phyloP scores from a whole-genome alignment of 2,329 filamentous ascomycete genomes.

The Coccinonectria pachysandricola region DNA sequence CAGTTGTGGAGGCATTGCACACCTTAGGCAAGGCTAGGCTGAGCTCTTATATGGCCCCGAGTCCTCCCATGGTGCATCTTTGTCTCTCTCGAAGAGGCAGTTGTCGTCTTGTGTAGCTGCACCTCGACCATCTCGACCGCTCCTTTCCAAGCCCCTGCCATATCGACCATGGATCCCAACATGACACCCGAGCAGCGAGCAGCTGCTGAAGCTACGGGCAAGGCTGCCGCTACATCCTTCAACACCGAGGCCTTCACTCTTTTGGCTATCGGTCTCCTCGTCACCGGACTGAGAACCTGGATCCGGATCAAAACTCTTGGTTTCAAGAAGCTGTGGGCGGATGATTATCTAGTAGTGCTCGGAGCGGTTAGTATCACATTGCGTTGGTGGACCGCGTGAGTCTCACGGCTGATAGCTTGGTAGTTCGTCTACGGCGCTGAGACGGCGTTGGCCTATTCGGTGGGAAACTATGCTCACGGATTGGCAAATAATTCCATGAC shows the following conservation, averaged over 20 bases:
- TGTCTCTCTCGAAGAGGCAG: slow-evolving; percentile 1
- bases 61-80: not conserved
- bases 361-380: slow-evolving; percentile 30
- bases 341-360: slow-evolving; percentile 50
- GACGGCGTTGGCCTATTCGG: slow-evolving; percentile 39
- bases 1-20: no score
- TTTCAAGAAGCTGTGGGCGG: slow-evolving; percentile 38
- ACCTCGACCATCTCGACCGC: slow-evolving; percentile 1
- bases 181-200: slow-evolving; percentile 10
- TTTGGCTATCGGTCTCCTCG: slow-evolving; percentile 35
- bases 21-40: no score
- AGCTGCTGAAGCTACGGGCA: slow-evolving; percentile 14
- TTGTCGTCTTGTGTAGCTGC: no score
- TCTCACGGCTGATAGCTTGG: not conserved
- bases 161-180: slow-evolving; percentile 8
- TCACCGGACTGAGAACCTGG: slow-evolving; percentile 40
- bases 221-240: slow-evolving; percentile 16
- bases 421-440: slow-evolving; percentile 42
- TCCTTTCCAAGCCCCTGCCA: not conserved
- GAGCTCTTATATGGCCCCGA: not conserved
- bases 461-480: slow-evolving; percentile 37
- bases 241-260: slow-evolving; percentile 31
- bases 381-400: no score
- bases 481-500: slow-evolving; percentile 50
- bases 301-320: slow-evolving; percentile 39